These are phyloP conservation scores for Pseudopyrenochaeta lycopersici DNA, from an alignment of 2,329 filamentous ascomycete species.

Conservation along the genomic window DNA sequence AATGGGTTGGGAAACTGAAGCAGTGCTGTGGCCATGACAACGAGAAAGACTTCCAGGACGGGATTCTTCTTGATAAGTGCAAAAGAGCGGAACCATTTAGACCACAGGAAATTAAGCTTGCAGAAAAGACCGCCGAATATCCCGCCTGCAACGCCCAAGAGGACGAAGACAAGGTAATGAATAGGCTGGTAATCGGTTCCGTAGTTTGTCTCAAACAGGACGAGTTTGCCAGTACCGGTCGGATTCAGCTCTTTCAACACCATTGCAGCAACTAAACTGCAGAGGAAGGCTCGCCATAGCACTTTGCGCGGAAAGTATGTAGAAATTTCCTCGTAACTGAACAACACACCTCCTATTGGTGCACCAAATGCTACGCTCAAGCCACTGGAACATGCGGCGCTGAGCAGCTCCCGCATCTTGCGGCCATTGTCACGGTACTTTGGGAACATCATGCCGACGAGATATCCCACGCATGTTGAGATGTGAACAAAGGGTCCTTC, in stretches of 20 bases:
- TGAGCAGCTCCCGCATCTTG: slow-evolving; percentile 67
- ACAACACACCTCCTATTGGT: slow-evolving; percentile 69
- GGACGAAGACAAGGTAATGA: slow-evolving; percentile 66
- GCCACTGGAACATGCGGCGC: slow-evolving; percentile 65
- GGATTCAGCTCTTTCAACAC: slow-evolving; percentile 67
- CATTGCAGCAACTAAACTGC: slow-evolving; percentile 65
- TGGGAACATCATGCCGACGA: slow-evolving; percentile 61
- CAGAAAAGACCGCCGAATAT: slow-evolving; percentile 68
- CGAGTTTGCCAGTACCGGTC: slow-evolving; percentile 67
- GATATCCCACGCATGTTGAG: slow-evolving; percentile 65
- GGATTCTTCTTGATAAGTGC: slow-evolving; percentile 64
- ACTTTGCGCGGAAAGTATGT: slow-evolving; percentile 68
- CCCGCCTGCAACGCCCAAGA: slow-evolving; percentile 66
- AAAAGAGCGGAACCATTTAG: slow-evolving; percentile 62
- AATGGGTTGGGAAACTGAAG: slow-evolving; percentile 66
- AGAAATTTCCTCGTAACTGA: slow-evolving; percentile 67
- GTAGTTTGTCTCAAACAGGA: slow-evolving; percentile 69
- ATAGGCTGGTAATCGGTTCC: slow-evolving; percentile 63
- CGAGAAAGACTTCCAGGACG: slow-evolving; percentile 64
- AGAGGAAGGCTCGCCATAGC: slow-evolving; percentile 68
- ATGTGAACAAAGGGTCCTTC: slow-evolving; percentile 71
- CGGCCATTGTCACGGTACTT: slow-evolving; percentile 67
- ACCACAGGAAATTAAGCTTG: slow-evolving; percentile 66
- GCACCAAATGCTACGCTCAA: slow-evolving; percentile 69
- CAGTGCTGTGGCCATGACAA: slow-evolving; percentile 62